A percentile compares a stretch with the other conserved stretches of the same genome.
Conservation (phyloP, 2,329 filamentous ascomycete genomes). For the Davidsoniella neocaledoniae region DNA sequence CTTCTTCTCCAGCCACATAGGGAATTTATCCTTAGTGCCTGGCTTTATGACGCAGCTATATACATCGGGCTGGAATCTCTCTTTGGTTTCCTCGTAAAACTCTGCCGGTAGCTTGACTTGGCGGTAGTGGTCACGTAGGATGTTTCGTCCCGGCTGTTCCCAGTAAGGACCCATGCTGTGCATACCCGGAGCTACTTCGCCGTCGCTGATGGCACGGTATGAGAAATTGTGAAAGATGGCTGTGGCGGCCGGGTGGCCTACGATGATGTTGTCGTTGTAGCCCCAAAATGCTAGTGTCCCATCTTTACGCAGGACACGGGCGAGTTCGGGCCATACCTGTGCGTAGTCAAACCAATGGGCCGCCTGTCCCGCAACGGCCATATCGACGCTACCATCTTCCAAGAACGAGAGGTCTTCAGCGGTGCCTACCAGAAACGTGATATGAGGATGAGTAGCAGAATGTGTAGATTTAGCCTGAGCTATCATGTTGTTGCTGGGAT, state of each 20-base stretch:
- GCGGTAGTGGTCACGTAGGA: constrained; percentile 34
- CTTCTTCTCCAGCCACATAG: constrained; percentile 33
- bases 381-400: constrained; percentile 31
- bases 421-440: constrained; percentile 28
- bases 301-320: constrained; percentile 33
- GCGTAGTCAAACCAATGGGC: constrained; percentile 51
- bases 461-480: constrained; percentile 25
- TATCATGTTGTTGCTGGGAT: constrained; percentile 42
- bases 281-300: constrained; percentile 49
- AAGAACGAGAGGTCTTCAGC: constrained; percentile 39
- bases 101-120: constrained; percentile 32
- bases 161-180: constrained; percentile 40
- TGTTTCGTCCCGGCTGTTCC: constrained; percentile 42
- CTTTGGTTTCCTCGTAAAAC: constrained; percentile 34
- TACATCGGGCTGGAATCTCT: constrained; percentile 40
- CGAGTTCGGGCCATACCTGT: constrained; percentile 37
- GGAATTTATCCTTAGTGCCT: constrained; percentile 17
- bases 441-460: constrained; percentile 16
- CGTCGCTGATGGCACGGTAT: constrained; percentile 27
- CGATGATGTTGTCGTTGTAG: constrained; percentile 46
- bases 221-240: constrained; percentile 36
- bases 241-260: constrained; percentile 34
- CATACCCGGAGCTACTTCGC: constrained; percentile 26
- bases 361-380: constrained; percentile 35
- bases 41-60: constrained; percentile 18